Evolutionary conservation across 345 rosid genomes (phyloP), one percentile per base, ranked within the genome.

Genomic region (Arabis alpina): DNA sequence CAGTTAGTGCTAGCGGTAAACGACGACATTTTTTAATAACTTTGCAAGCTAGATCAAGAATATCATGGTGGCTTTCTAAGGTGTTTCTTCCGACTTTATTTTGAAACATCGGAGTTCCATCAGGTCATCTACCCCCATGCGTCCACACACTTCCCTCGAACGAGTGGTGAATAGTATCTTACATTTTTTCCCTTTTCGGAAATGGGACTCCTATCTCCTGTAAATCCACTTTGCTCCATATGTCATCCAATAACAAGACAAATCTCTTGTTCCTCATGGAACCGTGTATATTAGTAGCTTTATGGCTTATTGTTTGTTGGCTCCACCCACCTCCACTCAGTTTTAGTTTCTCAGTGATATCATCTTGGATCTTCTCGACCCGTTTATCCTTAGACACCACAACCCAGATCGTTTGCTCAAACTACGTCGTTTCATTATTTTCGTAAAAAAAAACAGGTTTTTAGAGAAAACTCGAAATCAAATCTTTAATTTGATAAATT

Each of bases 111-210:
- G n/a, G n/a, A n/a, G n/a, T 16, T 63, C 8, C 2, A 47, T 23
- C 1, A 42, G 23, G 2, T 48, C 53, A 23, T n/a, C 16, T 19
- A 57, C 73, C 12, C 43, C 65, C 72, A 73, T 73, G 9, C 27
- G 36, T 2, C 28, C 45, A 58, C 77, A 73, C 5, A 73, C 67
- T 1, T 58, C 72, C 2, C 24, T 10, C 30, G 54, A 73, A 2
- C 66, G 77, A 2, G 77, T 65, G 7, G 72, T 73, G 9, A 73
- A 48, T 23, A 11, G 55, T 16, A 77, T 10, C 27, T 54, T 71
- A 13, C 72, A 47, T 15, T 39, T 34, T 57, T 36, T 70, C 25
- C n/a, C 0, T 30, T 16, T 8, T 44, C 0, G 79, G 71, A 23
- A 1, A 16, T 0, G 75, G 75, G 8, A 75, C 43, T 30, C 79